Evolutionary conservation across 164 flowering plant genomes (phyloP), one percentile per base, ranked within the genome.

Genomic region (Chloranthus sessilifolius): DNA sequence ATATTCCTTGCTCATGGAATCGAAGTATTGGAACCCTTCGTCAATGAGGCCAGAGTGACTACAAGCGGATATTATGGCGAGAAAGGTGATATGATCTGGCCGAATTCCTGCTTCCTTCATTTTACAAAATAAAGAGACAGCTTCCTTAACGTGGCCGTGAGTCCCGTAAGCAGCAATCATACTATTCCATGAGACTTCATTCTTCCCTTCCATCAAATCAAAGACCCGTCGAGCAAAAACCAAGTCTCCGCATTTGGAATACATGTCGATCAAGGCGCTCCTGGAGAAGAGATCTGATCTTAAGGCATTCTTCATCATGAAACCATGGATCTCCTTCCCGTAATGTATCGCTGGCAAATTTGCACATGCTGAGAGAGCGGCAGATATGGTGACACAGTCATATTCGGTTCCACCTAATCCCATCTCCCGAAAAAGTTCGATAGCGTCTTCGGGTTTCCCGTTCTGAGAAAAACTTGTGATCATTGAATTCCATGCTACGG

Each of bases 1-100:
- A 64, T 69, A 68, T 9, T 76, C 66, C 53, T 67, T 49, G 14
- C 53, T 72, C 95, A 90, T 87, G 53, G 40, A 43, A 3, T 40
- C 51, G 65, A 82, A 86, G 52, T 62, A 70, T 24, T 45, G 42
- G 24, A 74, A 52, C 11, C 91, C 97, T 39, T 79, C 76, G 42
- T 82, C 78, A 52, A 86, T 78, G 43, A 60, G 59, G 17, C 97
- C 95, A 15, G 77, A 76, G 75, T 82, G 97, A 43, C 79, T 74
- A 70, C 91, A 86, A 12, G 94, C 82, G 30, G 92, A 83, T 44
- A 89, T 63, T 36, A 89, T 59, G n/a, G 79, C 67, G 31, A 84
- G 84, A 74, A 84, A 90, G 1, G 95, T 79, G 43, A 89, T 72
- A 50, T 80, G 84, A 55, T 86, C 92, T n/a, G 97, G 86, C 47